Base-by-base conservation (phyloP, 208 protist genomes). In the Acanthamoeba healyi region DNA sequence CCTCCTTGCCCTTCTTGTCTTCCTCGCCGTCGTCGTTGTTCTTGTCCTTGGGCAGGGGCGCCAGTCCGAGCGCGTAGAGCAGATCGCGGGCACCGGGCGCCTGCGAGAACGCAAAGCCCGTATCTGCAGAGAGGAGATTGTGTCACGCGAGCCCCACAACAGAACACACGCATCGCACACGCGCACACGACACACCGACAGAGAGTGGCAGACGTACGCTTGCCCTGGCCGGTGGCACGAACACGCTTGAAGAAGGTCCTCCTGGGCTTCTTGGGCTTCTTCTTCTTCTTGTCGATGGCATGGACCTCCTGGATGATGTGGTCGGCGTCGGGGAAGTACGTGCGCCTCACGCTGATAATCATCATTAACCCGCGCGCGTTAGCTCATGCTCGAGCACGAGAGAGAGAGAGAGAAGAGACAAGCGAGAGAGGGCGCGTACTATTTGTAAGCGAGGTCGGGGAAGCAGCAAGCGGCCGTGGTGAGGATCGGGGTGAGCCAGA, bases 291-390 rank as follows among this genome's bases (percentile, higher is more conserved):
- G 34, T n/a, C n/a, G n/a, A n/a, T n/a, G 44, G 51, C n/a, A 67
- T 89, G 51, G 36, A 92, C 40, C 42, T 92, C 87, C 38, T 92
- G 87, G 26, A 92, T 56, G 34, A 92, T 36, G 87, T 92, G 87
- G 24, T 92, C 72, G 61, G n/a, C 56, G 34, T 92, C 87, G 1
- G 87, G 87, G 12, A 77, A n/a, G 32, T 92, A 92, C 56, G 87
- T 92, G 0, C 87, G 87, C 87, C 38, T 92, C 61, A 92, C 10
- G n/a, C 87, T 92, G 79, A 46, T 70, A 3, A 5, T 4, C 19
- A 12, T 10, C 79, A 58, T 19, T 44, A 61, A 1, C 22, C n/a
- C n/a, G n/a, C n/a, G n/a, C n/a, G n/a, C n/a, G n/a, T n/a, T n/a
- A 67, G 15, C 54, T 4, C 4, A 24, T 49, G 44, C 44, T 15